A percentile compares a stretch with the other conserved stretches of the same genome.
Conservation (phyloP, 805 yeast species). For the Wickerhamomyces kurtzmanii region DNA sequence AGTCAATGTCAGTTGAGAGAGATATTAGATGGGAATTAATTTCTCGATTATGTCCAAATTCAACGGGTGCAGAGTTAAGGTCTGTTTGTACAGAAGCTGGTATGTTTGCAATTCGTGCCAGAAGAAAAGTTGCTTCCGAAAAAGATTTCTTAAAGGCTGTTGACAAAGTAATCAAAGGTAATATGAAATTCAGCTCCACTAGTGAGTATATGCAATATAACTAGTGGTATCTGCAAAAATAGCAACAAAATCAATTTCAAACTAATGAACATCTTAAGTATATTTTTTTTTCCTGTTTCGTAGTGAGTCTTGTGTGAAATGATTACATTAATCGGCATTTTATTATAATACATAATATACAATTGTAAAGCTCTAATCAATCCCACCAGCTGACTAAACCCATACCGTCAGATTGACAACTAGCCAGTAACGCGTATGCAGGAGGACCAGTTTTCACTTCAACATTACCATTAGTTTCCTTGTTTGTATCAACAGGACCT, state of each 20-base stretch:
- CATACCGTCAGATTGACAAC: conserved; percentile 95
- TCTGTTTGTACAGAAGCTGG: conserved; percentile 99
- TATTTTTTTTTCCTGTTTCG: too few relatives aligned
- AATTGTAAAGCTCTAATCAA: too few relatives aligned
- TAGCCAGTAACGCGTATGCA: conserved; percentile 77
- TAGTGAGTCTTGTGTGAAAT: too few relatives aligned
- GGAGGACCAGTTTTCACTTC: conserved; percentile 39
- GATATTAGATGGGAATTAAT: conserved; percentile 98
- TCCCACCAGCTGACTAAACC: conserved; percentile 98
- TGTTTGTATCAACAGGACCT: conserved; percentile 33
- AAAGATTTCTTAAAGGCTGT: conserved; percentile 97
- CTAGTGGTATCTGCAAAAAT: too few relatives aligned
- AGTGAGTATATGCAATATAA: conserved; percentile 98
- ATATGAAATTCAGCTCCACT: conserved; percentile 94
- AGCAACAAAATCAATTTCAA: too few relatives aligned
- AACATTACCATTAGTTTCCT: conserved; percentile 13
- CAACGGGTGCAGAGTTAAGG: conserved; percentile 97
- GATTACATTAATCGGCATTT: too few relatives aligned
- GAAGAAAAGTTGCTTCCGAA: conserved; percentile 97
- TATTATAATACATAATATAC: too few relatives aligned
- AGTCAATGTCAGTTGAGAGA: conserved; percentile 95
- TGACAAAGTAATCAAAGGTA: conserved; percentile 97
- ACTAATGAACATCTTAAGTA: too few relatives aligned
- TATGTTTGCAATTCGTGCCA: conserved; percentile 97
- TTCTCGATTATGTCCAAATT: conserved; percentile 93